These are phyloP conservation scores for Triticum dicoccoides DNA, from an alignment of 176 grass and related monocot genomes.

Conservation along the genomic window DNA sequence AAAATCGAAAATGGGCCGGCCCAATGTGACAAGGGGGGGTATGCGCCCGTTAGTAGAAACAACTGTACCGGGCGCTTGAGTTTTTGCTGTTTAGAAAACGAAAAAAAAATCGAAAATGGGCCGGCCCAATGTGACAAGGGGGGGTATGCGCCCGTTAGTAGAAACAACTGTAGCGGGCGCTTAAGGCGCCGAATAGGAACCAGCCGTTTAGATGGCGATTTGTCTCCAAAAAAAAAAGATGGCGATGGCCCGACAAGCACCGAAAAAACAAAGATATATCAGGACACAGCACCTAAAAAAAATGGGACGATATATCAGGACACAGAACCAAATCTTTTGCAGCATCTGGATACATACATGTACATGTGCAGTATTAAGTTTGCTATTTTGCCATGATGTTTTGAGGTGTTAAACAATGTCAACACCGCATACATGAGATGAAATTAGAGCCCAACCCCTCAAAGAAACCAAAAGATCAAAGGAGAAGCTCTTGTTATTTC, in stretches of 20 bases:
- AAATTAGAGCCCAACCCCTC: neutral
- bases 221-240: no score
- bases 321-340: neutral
- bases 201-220: no score
- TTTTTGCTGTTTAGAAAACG: no score
- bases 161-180: no score
- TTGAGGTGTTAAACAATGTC: constrained; percentile 15
- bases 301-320: neutral
- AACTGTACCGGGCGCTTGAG: no score
- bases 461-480: neutral
- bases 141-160: no score
- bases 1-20: no score
- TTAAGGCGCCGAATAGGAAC: no score
- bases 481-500: constrained; percentile 17
- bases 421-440: neutral
- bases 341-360: neutral
- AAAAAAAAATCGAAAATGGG: no score
- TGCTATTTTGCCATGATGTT: neutral
- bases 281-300: neutral
- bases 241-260: neutral
- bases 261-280: neutral
- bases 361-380: neutral
- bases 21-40: no score
- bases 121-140: no score
- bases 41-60: no score